phyloP scores from a whole-genome alignment of 2,329 filamentous ascomycete genomes.

The Bipolaris oryzae region DNA sequence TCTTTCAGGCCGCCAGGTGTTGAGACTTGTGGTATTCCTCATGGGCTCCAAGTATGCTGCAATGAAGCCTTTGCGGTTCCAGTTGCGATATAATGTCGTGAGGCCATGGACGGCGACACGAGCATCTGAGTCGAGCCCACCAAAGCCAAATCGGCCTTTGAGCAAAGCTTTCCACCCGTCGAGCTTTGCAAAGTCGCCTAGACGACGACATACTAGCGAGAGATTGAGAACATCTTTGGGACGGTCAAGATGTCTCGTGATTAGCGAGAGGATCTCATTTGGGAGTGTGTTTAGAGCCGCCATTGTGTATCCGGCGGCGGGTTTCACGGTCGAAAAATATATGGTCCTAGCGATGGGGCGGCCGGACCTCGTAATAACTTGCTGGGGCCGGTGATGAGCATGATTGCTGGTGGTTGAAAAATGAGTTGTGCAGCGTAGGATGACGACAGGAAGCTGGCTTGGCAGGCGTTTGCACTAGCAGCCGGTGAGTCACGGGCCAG shows the following conservation, averaged over 20 bases:
- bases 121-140: conserved; percentile 35
- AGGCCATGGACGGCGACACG: conserved; percentile 57
- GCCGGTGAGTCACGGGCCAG: neutral
- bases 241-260: conserved; percentile 37
- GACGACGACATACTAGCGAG: conserved; percentile 29
- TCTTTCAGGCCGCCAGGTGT: conserved; percentile 40
- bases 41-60: conserved; percentile 59
- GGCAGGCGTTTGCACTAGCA: conserved; percentile 13
- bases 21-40: conserved; percentile 44
- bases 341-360: neutral
- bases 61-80: conserved; percentile 62
- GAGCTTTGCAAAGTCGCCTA: conserved; percentile 34
- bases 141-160: conserved; percentile 38
- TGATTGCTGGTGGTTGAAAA: conserved; percentile 11
- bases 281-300: conserved; percentile 35
- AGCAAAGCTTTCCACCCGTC: conserved; percentile 45
- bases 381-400: conserved; percentile 5
- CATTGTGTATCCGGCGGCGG: conserved; percentile 17
- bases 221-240: conserved; percentile 36
- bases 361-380: neutral
- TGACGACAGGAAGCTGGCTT: conserved; percentile 28
- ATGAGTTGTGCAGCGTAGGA: conserved; percentile 19
- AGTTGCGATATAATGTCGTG: conserved; percentile 62
- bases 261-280: conserved; percentile 43
- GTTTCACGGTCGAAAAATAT: neutral